These are phyloP conservation scores for Psilocybe cyanescens DNA, from an alignment of 768 basidiomycete genomes.

Conservation along the genomic window DNA sequence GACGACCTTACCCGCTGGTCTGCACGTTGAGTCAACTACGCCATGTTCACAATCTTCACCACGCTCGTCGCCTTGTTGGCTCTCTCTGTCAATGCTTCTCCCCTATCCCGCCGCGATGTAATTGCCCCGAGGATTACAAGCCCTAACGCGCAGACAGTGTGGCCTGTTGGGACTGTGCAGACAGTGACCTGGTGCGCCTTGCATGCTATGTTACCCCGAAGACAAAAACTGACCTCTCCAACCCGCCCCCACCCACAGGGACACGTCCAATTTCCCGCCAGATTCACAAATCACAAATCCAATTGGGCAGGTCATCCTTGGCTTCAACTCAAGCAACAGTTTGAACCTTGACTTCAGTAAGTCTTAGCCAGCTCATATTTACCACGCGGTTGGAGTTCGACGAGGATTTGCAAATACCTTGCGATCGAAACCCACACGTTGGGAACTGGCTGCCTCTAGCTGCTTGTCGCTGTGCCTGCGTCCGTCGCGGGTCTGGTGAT, in stretches of 20 bases:
- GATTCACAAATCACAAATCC: slow-evolving; percentile 51
- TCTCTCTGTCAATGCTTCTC: slow-evolving; percentile 35
- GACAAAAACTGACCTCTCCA: not conserved
- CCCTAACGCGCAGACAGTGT: slow-evolving; percentile 49
- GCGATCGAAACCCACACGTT: not conserved
- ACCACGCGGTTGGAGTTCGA: not conserved
- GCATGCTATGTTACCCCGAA: not conserved
- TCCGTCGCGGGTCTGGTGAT: not conserved
- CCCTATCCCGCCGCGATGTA: slow-evolving; percentile 45
- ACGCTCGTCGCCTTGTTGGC: slow-evolving; percentile 18
- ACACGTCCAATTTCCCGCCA: slow-evolving; percentile 49
- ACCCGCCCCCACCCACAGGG: slow-evolving; percentile 37
- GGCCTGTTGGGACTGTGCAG: slow-evolving; percentile 50
- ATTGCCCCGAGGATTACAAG: slow-evolving; percentile 53
- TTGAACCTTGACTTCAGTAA: slow-evolving; percentile 59
- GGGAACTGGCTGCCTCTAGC: not conserved
- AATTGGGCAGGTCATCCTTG: slow-evolving; percentile 54
- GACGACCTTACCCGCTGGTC: slow-evolving; percentile 17
- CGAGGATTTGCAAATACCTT: not conserved
- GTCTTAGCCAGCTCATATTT: slow-evolving; percentile 16
- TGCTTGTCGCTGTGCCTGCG: not conserved
- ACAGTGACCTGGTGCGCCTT: slow-evolving; percentile 56
- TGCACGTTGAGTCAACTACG: slow-evolving; percentile 13
- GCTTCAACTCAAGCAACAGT: slow-evolving; percentile 46
- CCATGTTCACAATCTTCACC: slow-evolving; percentile 21